phyloP scores from a whole-genome alignment of 805 yeast genomes.

The Saccharomycopsis sp. region DNA sequence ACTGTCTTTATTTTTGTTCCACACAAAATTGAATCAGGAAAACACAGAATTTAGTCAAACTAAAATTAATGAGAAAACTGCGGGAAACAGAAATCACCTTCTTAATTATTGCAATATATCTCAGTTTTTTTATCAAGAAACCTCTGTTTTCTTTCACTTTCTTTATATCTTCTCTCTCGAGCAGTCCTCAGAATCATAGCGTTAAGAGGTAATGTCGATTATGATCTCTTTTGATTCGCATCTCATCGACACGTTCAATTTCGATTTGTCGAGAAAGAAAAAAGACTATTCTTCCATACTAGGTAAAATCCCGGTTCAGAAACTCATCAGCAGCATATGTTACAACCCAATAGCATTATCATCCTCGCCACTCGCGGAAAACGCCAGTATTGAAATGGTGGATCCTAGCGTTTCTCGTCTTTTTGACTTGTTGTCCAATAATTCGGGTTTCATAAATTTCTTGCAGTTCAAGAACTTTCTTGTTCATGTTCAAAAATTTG shows the following conservation, averaged over 20 bases:
- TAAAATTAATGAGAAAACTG: background rate
- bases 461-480: background rate
- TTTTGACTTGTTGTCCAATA: background rate
- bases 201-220: background rate
- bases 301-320: background rate
- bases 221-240: constrained; percentile 11
- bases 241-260: background rate
- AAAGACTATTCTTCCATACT: background rate
- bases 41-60: background rate
- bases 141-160: background rate
- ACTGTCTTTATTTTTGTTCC: background rate
- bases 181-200: too few relatives aligned
- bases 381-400: background rate
- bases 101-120: background rate
- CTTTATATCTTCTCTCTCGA: too few relatives aligned
- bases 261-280: background rate
- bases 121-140: background rate
- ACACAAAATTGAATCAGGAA: background rate
- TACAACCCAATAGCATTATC: background rate
- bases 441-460: background rate
- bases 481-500: background rate
- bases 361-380: background rate
- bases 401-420: background rate
- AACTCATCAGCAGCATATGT: background rate
- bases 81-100: background rate